Conservation (phyloP, 495 filamentous ascomycete species). For the Pyrenula aspistea region DNA sequence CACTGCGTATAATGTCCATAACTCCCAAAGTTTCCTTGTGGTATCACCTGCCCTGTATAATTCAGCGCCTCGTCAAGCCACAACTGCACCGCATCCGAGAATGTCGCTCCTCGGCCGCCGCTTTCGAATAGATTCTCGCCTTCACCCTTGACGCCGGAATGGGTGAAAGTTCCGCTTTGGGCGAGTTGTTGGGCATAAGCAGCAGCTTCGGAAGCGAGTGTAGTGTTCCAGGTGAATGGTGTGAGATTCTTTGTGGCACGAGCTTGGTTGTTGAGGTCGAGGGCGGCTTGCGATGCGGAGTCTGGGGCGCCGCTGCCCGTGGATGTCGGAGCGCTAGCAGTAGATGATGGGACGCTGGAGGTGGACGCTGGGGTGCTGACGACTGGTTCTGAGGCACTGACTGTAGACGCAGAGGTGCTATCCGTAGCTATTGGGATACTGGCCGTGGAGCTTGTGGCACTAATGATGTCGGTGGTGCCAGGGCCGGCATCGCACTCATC, state of each 20-base stretch:
- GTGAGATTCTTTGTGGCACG: background rate
- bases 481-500: too few relatives aligned
- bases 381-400: too few relatives aligned
- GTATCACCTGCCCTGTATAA: background rate
- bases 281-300: background rate
- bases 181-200: background rate
- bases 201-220: background rate
- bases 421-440: too few relatives aligned
- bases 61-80: background rate
- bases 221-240: background rate
- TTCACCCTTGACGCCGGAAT: background rate
- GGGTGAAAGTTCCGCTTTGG: background rate
- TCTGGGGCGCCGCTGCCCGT: background rate
- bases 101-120: background rate
- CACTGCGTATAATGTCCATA: constrained; percentile 2
- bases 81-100: background rate
- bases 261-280: constrained; percentile 1
- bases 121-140: background rate
- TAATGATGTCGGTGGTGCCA: too few relatives aligned
- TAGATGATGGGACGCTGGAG: background rate
- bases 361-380: background rate
- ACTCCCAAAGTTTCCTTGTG: background rate
- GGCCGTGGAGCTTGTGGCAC: too few relatives aligned
- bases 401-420: too few relatives aligned
- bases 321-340: background rate